Percentiles rank a stretch among this genome's conserved stretches.
These are phyloP conservation scores for Alternaria burnsii DNA, from an alignment of 2,329 filamentous ascomycete species.

Conservation along the genomic window DNA sequence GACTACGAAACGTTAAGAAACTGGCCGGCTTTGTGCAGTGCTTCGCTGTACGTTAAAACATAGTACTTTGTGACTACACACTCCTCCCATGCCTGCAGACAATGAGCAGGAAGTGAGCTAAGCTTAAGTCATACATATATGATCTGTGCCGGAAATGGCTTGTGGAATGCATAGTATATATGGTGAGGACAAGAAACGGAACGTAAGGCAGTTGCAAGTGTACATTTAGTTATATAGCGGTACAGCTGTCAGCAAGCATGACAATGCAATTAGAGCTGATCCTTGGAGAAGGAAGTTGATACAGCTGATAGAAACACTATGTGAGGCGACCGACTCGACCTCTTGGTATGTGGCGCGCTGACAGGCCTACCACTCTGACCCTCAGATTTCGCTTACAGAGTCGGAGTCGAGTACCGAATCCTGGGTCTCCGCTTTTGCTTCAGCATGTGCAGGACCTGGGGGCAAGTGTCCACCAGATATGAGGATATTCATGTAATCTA, in stretches of 20 bases:
- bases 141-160: not conserved
- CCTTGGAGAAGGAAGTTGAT: not conserved
- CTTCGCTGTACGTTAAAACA: not conserved
- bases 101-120: not conserved
- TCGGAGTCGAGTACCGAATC: constrained; percentile 1
- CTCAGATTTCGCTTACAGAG: not conserved
- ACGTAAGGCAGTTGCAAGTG: not conserved
- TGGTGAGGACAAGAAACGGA: not conserved
- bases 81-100: not conserved
- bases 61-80: not conserved
- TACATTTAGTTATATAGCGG: not conserved
- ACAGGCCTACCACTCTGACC: not conserved
- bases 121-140: not conserved
- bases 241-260: too few species aligned
- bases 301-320: not conserved
- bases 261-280: not conserved
- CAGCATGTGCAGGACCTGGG: not conserved
- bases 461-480: constrained; percentile 16
- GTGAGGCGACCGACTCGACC: not conserved
- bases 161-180: not conserved
- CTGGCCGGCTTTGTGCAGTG: not conserved
- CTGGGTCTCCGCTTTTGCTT: not conserved
- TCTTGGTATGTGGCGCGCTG: not conserved
- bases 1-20: not conserved
- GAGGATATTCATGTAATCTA: constrained; percentile 17